phyloP scores from a whole-genome alignment of 176 grass and related monocot genomes.

The Poa annua region DNA sequence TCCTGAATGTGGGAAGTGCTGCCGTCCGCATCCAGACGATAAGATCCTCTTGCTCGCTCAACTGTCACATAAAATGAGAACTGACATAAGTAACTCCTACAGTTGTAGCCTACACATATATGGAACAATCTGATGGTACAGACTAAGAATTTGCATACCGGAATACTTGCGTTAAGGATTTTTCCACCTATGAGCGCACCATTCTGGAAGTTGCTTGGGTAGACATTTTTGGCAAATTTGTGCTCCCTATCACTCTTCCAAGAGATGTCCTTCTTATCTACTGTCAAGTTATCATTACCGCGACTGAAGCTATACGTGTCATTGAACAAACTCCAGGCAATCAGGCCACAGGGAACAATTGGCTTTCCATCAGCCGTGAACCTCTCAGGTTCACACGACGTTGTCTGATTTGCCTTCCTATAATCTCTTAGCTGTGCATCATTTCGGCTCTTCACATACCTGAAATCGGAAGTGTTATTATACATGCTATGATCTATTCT shows the following conservation, averaged over 20 bases:
- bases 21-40: constrained; percentile 95
- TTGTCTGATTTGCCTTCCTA: constrained; percentile 54
- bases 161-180: constrained; percentile 42
- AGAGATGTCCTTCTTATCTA: constrained; percentile 89
- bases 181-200: constrained; percentile 72
- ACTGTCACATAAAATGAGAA: constrained; percentile 48
- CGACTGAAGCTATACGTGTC: constrained; percentile 83
- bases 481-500: constrained; percentile 13
- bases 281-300: constrained; percentile 58
- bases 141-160: constrained; percentile 57
- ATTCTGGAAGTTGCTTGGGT: constrained; percentile 93
- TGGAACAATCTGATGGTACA: neutral
- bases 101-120: constrained; percentile 20
- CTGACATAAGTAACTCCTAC: constrained; percentile 25
- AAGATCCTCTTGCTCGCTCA: constrained; percentile 88
- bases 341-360: constrained; percentile 93
- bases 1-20: constrained; percentile 91
- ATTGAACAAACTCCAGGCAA: constrained; percentile 99
- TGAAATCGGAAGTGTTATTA: constrained; percentile 38
- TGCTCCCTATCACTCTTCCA: constrained; percentile 99
- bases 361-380: constrained; percentile 54
- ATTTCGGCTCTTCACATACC: constrained; percentile 97
- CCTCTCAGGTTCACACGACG: constrained; percentile 77
- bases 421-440: constrained; percentile 70
- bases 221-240: constrained; percentile 93